Percentiles rank a stretch among this genome's conserved stretches.
These are phyloP conservation scores for Sarocladium brachiariae DNA, from an alignment of 2,329 filamentous ascomycete species.

Conservation along the genomic window DNA sequence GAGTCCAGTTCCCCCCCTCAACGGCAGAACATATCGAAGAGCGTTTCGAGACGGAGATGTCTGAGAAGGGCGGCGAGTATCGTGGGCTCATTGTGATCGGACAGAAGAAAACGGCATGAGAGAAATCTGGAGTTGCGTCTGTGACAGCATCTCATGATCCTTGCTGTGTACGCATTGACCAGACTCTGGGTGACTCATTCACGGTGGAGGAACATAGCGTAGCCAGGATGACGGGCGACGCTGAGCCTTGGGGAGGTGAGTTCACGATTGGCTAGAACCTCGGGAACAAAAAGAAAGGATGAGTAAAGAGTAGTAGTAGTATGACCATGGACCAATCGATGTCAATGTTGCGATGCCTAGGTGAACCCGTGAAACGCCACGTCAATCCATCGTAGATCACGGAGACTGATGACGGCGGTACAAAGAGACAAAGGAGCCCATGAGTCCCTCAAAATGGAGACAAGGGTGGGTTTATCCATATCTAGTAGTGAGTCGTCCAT, in stretches of 20 bases:
- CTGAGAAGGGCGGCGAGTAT: constrained; percentile 9
- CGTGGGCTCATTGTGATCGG: neutral
- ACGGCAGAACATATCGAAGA: constrained; percentile 5
- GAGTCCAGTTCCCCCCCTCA: neutral
- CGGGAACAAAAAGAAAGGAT: no score
- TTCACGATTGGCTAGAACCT: no score
- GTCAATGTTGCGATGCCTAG: neutral
- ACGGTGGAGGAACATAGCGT: neutral
- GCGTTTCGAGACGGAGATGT: constrained; percentile 12
- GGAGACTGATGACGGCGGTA: neutral
- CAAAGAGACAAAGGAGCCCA: neutral
- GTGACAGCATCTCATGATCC: no score
- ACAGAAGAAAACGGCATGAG: neutral
- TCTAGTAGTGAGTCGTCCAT: no score
- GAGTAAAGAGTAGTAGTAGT: neutral
- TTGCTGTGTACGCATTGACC: neutral
- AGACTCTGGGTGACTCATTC: neutral
- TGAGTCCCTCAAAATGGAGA: neutral
- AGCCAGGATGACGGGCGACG: no score
- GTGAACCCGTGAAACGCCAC: constrained; percentile 1
- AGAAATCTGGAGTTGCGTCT: no score
- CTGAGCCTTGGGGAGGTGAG: no score
- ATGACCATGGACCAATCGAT: neutral
- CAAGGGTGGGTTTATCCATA: no score
- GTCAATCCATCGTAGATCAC: neutral